phyloP scores from a whole-genome alignment of 2,329 filamentous ascomycete species.

The Fonsecaea nubica region DNA sequence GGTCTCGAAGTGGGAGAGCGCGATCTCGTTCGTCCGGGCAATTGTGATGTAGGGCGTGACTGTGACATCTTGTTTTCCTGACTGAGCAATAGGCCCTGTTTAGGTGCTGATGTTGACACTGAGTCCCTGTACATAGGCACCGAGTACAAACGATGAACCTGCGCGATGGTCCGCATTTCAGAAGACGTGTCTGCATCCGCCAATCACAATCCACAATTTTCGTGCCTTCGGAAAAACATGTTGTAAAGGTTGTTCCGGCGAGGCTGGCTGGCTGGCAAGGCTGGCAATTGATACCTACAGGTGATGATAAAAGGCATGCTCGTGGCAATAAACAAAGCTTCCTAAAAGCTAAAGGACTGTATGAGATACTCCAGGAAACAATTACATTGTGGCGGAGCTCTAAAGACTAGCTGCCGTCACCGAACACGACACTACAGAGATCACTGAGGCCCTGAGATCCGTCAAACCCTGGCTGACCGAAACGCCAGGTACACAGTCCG shows the following conservation, averaged over 20 bases:
- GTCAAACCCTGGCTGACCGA: slow-evolving; percentile 12
- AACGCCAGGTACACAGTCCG: slow-evolving; percentile 3
- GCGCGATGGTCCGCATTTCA: background rate
- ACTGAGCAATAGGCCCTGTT: background rate
- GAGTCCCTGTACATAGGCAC: background rate
- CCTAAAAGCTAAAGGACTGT: background rate
- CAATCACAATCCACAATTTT: background rate
- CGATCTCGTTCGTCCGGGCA: slow-evolving; percentile 60
- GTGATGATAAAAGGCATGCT: background rate
- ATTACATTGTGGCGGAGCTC: slow-evolving; percentile 25
- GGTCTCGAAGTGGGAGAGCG: slow-evolving; percentile 74
- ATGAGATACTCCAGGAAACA: slow-evolving; percentile 3
- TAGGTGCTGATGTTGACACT: background rate
- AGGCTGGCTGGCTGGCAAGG: slow-evolving; percentile 20
- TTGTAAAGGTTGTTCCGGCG: background rate
- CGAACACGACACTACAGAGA: slow-evolving; percentile 11
- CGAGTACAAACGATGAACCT: too few relatives aligned
- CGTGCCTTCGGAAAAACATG: background rate
- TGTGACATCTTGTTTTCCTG: slow-evolving; percentile 19
- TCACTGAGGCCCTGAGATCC: slow-evolving; percentile 5
- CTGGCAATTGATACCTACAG: background rate
- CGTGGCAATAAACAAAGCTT: background rate
- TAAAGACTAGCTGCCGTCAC: slow-evolving; percentile 10
- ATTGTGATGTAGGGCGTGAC: slow-evolving; percentile 18
- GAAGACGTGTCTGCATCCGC: slow-evolving; percentile 13